Conservation (phyloP, 345 rosid species). For the Eucalyptus marginata region DNA sequence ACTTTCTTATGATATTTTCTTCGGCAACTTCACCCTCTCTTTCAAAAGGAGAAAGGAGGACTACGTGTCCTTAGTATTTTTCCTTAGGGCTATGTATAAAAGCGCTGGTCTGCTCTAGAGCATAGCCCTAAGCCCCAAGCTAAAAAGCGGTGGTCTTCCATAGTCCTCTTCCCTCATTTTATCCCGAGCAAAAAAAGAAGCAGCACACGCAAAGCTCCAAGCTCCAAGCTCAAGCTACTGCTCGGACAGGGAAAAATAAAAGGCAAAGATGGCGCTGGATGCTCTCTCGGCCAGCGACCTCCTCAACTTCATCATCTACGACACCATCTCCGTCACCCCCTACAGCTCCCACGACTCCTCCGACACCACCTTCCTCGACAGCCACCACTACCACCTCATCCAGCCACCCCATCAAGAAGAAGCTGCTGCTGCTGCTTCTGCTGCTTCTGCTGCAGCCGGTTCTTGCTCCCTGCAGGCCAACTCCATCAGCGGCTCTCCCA, state of each 20-base stretch:
- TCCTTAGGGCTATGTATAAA: not conserved
- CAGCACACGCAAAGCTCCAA: not conserved
- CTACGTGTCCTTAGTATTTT: not conserved
- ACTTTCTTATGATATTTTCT: not conserved
- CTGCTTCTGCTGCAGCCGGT: not conserved
- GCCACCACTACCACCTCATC: not conserved
- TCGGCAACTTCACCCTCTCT: not conserved
- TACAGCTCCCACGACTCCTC: conserved; percentile 12
- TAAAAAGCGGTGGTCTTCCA: not conserved
- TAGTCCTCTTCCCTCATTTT: not conserved
- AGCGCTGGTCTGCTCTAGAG: not conserved
- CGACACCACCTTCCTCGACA: not conserved
- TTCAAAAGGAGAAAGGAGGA: not conserved
- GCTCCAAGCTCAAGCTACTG: not conserved
- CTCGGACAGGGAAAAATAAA: not conserved
- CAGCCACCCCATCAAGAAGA: not conserved
- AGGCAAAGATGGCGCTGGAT: conserved; percentile 35
- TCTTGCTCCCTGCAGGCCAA: not conserved
- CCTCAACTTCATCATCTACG: conserved; percentile 49
- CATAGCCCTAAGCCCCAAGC: not conserved
- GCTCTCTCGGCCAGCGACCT: conserved; percentile 62
- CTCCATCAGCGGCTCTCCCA: not conserved
- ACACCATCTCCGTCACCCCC: conserved; percentile 18
- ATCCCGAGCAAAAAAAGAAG: not conserved
- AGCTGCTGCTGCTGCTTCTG: not conserved